Evolutionary conservation across 2,329 filamentous ascomycete species (phyloP), one percentile per base, ranked within the genome.

Genomic region (Colletotrichum cuscutae): DNA sequence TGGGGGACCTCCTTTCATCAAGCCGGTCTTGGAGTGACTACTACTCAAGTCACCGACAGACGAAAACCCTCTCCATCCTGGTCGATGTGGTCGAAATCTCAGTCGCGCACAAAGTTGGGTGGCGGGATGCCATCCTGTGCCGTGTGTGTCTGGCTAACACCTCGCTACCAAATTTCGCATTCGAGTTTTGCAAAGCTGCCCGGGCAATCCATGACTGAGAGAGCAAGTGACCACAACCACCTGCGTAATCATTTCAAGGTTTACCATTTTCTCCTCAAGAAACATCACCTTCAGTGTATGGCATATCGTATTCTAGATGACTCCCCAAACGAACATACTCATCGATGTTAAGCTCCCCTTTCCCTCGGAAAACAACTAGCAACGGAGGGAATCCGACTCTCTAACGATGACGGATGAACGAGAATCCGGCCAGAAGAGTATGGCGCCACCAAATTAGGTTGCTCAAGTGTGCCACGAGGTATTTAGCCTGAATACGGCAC

Each of bases 401-500:
- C 32, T 28, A 19, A 19, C 24, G 28, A 26, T 60, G 46, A 66
- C 15, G 37, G 26, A n/a, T 19, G 11, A 42, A 49, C 22, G 19
- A 30, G 26, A 32, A 42, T 49, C 30, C 52, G 19, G 26, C 15
- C 46, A n/a, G 42, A 19, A 19, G 37, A 42, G 35, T 8, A 62
- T 37, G 53, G 65, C 65, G 66, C 59, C 72, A 58, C 65, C 69
- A 69, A 67, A 59, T 65, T 74, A 71, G 65, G 65, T 69, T 65
- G 64, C 49, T 26, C 35, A 32, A 28, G 49, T 49, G 49, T 57
- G 69, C 69, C 72, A 73, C 69, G 60, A 73, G 70, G 72, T 22
- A 66, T 73, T 74, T 58, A 68, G 70, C 70, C 70, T 66, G 42
- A 74, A 60, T 35, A 22, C 60, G 68, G 63, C 35, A 62, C 68